phyloP scores from a whole-genome alignment of 257 asterid genomes.

The Linaria vulgaris region DNA sequence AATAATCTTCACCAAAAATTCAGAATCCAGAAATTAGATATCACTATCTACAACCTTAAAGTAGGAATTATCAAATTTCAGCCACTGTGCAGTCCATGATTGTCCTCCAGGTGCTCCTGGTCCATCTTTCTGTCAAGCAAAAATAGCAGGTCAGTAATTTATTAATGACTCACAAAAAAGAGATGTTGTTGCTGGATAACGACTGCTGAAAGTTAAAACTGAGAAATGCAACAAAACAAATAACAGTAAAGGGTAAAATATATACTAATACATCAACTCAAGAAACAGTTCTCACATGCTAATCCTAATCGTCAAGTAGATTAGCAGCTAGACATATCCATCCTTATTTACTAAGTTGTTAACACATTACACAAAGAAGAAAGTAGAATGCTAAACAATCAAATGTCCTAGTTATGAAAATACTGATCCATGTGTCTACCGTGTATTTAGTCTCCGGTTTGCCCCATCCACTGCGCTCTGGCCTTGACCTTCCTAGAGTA shows the following conservation, averaged over 20 bases:
- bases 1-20: conserved; percentile 17
- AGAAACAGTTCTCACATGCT: conserved; percentile 7
- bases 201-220: conserved; percentile 13
- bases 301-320: neutral
- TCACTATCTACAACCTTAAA: conserved; percentile 58
- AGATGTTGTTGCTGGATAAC: conserved; percentile 7
- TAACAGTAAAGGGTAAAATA: neutral
- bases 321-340: conserved; percentile 11
- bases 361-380: neutral
- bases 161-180: neutral
- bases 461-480: conserved; percentile 99
- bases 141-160: conserved; percentile 12
- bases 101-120: conserved; percentile 99
- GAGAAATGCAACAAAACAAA: conserved; percentile 18
- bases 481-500: conserved; percentile 94
- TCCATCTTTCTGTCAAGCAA: conserved; percentile 83
- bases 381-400: neutral
- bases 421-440: conserved; percentile 35
- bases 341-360: neutral
- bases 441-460: conserved; percentile 93
- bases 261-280: conserved; percentile 17
- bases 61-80: conserved; percentile 91
- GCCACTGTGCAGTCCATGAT: conserved; percentile 97
- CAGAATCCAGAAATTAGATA: conserved; percentile 11
- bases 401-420: neutral